These are phyloP conservation scores for Wickerhamomyces ciferrii DNA, from an alignment of 805 yeast species.

Conservation along the genomic window DNA sequence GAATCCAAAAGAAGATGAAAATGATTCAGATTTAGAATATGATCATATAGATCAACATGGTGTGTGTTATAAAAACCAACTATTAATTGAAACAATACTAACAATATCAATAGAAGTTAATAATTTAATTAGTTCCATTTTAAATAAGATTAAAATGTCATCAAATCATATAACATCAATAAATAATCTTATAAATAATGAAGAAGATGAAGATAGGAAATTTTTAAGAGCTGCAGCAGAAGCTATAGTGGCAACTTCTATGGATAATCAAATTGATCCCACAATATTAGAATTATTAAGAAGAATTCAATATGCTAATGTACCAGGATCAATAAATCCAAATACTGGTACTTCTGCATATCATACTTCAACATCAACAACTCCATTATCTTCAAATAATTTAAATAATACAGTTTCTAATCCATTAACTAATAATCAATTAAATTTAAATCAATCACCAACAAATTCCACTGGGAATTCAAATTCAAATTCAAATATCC, in stretches of 20 bases:
- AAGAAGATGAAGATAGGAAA: constrained; percentile 42
- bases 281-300: constrained; percentile 54
- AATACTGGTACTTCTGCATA: constrained; percentile 1
- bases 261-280: constrained; percentile 49
- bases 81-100: not conserved
- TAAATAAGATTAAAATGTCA: constrained; percentile 1
- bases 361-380: not conserved
- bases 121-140: not conserved
- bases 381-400: not conserved
- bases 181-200: constrained; percentile 3
- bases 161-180: constrained; percentile 3
- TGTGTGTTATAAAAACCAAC: not conserved
- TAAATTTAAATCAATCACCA: not conserved
- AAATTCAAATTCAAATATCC: no score
- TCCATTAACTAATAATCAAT: not conserved
- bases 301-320: constrained; percentile 48
- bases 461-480: no score
- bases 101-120: constrained; percentile 1
- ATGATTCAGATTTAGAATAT: not conserved
- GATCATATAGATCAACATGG: not conserved
- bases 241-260: constrained; percentile 50
- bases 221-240: constrained; percentile 58
- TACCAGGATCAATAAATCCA: constrained; percentile 2
- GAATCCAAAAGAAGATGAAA: not conserved
- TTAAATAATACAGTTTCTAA: no score